Percentiles rank a stretch among this genome's conserved stretches.
Conservation (phyloP, 208 protist species). For the Crithidia acanthocephali region DNA sequence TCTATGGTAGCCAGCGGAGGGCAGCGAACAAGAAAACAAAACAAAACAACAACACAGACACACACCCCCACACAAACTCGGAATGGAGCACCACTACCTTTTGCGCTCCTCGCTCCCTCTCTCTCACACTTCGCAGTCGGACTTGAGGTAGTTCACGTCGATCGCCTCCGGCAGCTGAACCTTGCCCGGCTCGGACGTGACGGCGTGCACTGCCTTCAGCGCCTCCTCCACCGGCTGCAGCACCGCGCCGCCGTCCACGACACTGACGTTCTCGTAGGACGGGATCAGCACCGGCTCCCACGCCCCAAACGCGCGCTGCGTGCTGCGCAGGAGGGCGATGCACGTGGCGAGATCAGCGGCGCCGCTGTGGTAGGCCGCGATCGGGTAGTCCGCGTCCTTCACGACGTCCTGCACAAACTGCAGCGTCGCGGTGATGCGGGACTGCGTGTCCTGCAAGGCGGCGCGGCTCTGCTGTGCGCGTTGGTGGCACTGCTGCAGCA, state of each 20-base stretch:
- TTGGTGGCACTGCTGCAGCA: slow-evolving; percentile 43
- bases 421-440: slow-evolving; percentile 50
- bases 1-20: too few species aligned
- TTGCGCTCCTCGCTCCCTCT: neutral
- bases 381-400: slow-evolving; percentile 40
- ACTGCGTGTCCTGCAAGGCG: slow-evolving; percentile 35
- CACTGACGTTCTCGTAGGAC: slow-evolving; percentile 43
- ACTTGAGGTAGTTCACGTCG: slow-evolving; percentile 80
- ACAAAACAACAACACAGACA: neutral
- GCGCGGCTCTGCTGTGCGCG: slow-evolving; percentile 33
- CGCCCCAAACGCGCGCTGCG: slow-evolving; percentile 57
- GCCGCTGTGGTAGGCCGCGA: slow-evolving; percentile 47
- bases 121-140: slow-evolving; percentile 34
- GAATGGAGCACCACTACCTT: too few species aligned
- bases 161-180: slow-evolving; percentile 76
- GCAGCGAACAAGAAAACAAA: too few species aligned
- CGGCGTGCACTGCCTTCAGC: slow-evolving; percentile 27
- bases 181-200: slow-evolving; percentile 35
- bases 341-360: slow-evolving; percentile 35
- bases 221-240: slow-evolving; percentile 44
- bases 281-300: slow-evolving; percentile 61
- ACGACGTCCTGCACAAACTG: slow-evolving; percentile 48
- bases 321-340: slow-evolving; percentile 47
- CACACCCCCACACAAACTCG: neutral
- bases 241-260: slow-evolving; percentile 34